These are phyloP conservation scores for Fusarium longipes DNA, from an alignment of 2,329 filamentous ascomycete genomes.

Conservation along the genomic window DNA sequence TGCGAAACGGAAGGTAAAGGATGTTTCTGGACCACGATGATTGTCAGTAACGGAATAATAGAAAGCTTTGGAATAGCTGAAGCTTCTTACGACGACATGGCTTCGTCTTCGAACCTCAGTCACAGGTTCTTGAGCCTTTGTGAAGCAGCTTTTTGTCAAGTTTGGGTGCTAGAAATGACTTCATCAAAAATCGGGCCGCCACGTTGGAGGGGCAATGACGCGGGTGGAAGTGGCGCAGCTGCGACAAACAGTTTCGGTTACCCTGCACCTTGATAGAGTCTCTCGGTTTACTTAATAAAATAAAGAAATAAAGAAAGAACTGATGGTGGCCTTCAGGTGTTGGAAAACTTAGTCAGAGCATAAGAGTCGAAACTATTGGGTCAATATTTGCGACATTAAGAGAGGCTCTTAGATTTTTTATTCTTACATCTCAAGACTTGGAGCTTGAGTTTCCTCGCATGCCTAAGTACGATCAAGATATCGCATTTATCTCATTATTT, in stretches of 20 bases:
- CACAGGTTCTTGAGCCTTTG: background rate
- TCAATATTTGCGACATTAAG: too few relatives aligned
- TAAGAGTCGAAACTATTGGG: too few relatives aligned
- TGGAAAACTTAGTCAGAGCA: too few relatives aligned
- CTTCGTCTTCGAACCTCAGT: slow-evolving; percentile 20
- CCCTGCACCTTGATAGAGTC: slow-evolving; percentile 1
- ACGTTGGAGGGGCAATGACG: slow-evolving; percentile 44
- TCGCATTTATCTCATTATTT: too few relatives aligned
- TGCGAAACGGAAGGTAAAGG: slow-evolving; percentile 87
- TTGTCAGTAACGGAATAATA: slow-evolving; percentile 8
- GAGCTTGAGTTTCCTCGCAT: too few relatives aligned
- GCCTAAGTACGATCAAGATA: too few relatives aligned
- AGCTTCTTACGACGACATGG: slow-evolving; percentile 47
- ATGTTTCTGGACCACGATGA: slow-evolving; percentile 62
- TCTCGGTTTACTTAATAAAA: background rate
- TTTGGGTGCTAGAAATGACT: slow-evolving; percentile 40
- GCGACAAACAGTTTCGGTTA: slow-evolving; percentile 8
- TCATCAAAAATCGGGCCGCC: slow-evolving; percentile 38
- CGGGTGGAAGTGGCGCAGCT: slow-evolving; percentile 27
- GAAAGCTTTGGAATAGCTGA: accelerated
- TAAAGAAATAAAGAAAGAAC: too few relatives aligned
- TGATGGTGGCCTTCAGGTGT: too few relatives aligned
- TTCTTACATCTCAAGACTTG: too few relatives aligned
- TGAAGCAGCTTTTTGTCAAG: slow-evolving; percentile 8
- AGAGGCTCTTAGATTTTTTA: too few relatives aligned